Conservation (phyloP, 1,284 basidiomycete species). For the Irpex rosettiformis region DNA sequence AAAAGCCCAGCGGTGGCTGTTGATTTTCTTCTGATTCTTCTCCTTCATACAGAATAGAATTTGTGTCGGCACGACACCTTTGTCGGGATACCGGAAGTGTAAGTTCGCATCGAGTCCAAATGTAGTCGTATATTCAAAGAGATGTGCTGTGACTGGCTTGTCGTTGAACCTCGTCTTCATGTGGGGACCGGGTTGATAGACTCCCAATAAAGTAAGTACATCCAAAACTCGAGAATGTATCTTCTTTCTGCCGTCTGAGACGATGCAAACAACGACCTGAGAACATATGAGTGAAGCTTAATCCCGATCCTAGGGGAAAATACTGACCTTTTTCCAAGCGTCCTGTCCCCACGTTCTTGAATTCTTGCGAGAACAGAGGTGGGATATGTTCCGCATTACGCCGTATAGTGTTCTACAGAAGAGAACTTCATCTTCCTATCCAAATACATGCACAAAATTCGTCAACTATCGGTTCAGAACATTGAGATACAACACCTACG, state of each 20-base stretch:
- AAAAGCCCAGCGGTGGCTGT: slow-evolving; percentile 95
- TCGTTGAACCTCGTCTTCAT: slow-evolving; percentile 92
- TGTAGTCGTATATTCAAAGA: slow-evolving; percentile 95
- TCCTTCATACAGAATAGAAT: slow-evolving; percentile 94
- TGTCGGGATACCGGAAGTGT: slow-evolving; percentile 93
- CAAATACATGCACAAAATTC: neutral
- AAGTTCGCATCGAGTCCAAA: slow-evolving; percentile 87
- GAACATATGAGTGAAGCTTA: neutral
- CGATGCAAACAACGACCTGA: slow-evolving; percentile 92
- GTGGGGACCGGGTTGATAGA: slow-evolving; percentile 74
- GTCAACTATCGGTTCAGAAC: neutral
- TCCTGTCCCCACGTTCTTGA: slow-evolving; percentile 95
- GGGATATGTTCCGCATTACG: slow-evolving; percentile 89
- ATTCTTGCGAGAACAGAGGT: slow-evolving; percentile 91
- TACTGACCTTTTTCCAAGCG: slow-evolving; percentile 89
- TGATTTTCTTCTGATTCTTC: slow-evolving; percentile 95
- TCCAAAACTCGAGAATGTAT: slow-evolving; percentile 93
- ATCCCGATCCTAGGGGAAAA: neutral
- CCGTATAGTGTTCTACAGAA: slow-evolving; percentile 96
- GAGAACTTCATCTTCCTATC: slow-evolving; percentile 89
- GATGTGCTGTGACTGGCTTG: slow-evolving; percentile 86
- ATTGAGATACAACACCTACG: slow-evolving; percentile 40
- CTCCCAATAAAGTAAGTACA: slow-evolving; percentile 79
- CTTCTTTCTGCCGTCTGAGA: slow-evolving; percentile 92
- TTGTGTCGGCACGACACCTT: slow-evolving; percentile 91